Base-by-base conservation (phyloP, 2,329 filamentous ascomycete genomes). In the Zymoseptoria tritici region DNA sequence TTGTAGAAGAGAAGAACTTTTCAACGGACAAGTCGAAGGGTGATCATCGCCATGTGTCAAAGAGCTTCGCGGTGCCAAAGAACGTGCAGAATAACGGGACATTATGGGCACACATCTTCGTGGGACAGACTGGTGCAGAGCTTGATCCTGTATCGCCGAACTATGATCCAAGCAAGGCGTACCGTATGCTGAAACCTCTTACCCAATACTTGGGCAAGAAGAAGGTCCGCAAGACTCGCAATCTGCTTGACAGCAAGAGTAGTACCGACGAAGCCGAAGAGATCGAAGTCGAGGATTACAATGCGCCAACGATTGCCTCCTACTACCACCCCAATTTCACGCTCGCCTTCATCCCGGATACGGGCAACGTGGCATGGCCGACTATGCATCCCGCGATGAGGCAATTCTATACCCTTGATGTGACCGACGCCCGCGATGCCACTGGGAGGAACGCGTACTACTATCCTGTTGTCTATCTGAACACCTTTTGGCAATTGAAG, bases 251-350 rank as follows among this genome's bases (percentile, higher is more conserved):
- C 55, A 77, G 78, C 49, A 68, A 74, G 61, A 73, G 77, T 7
- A 73, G 72, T n/a, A 71, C 70, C 13, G 79, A 81, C 6, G 79
- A 81, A 49, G 59, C 51, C 20, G 78, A 81, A n/a, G 79, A 80
- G n/a, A 49, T 56, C 9, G 75, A 75, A 26, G 77, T 78, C 19
- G 78, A 81, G 65, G 76, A 77, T 4, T 75, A 78, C 9, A 80
- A 76, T 57, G 86, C 86, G 0, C 86, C 90, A n/a, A 79, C 87
- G 57, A 84, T 96, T 63, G 85, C 83, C 52, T 95, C 87, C 57
- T 96, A 92, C 78, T 99, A 97, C 73, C 94, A 99, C 75, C 89
- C 94, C 6, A 99, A 99, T 75, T 88, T 95, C 67, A 95, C 89
- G 55, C 80, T 99, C 62, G 90, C 91, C 5, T 85, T 97, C 68